Base-by-base conservation (phyloP, 164 flowering plant genomes). In the Santalum album region DNA sequence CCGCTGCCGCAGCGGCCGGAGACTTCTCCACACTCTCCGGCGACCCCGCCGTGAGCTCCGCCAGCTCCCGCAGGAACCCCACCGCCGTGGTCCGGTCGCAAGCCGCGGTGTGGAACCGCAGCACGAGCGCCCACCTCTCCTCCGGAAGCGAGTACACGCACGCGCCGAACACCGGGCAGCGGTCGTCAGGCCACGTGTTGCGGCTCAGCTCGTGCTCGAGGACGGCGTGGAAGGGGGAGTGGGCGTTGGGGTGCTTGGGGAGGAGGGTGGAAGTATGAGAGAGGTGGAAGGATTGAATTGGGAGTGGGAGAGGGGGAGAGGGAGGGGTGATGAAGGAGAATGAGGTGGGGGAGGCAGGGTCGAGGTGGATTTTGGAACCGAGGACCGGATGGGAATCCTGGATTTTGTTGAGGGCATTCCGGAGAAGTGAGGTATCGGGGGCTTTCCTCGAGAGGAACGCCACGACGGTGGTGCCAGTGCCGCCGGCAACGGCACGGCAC, bases 381-480 rank as follows among this genome's bases (percentile, higher is more conserved):
- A 91, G 96, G 69, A 81, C 73, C 0, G 98, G 92, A 34, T 83
- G 85, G 74, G 69, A 19, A 49, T 12, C 59, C 64, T 84, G 95
- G 77, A 91, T 75, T 1, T 56, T 57, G 67, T 49, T 70, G 67
- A 91, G 83, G 72, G 87, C 68, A 10, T 17, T 61, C 65, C 73
- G 79, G 70, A 88, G 77, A 54, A 51, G 17, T 6, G 66, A 7
- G 35, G 57, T 9, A 25, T 80, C 58, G 0, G 79, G 81, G 2
- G 69, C 68, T 56, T 64, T 67, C 1, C 81, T 69, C 69, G 82
- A 59, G 70, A 82, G 86, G 51, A 88, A 59, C 54, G 80, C 69
- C 1, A 84, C 58, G 49, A 81, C 92, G 7, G 95, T 75, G n/a
- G 75, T 77, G 71, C 98, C 95, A 9, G 96, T 91, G 70, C 98